A percentile compares a stretch with the other conserved stretches of the same genome.
These are phyloP conservation scores for Leccinum pellstonianum DNA, from an alignment of 768 basidiomycete species.

Conservation along the genomic window DNA sequence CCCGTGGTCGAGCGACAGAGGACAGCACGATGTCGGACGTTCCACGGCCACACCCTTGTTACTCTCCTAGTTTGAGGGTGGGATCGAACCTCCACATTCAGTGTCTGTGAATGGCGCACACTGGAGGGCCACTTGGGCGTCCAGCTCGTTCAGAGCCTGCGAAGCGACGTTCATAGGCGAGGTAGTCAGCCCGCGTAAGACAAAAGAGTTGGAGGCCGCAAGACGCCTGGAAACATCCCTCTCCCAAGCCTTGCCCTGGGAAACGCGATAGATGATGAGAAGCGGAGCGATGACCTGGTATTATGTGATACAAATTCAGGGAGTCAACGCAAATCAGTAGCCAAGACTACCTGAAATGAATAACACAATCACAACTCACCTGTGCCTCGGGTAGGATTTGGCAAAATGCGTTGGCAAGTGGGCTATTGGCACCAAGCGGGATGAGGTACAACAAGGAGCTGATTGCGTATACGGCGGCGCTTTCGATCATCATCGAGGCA, in stretches of 20 bases:
- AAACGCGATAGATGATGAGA: slow-evolving; percentile 47
- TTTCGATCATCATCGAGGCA: slow-evolving; percentile 37
- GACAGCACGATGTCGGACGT: not conserved
- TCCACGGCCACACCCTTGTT: not conserved
- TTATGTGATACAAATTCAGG: not conserved
- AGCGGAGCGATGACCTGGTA: slow-evolving; percentile 47
- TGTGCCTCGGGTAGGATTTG: slow-evolving; percentile 32
- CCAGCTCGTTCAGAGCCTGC: slow-evolving; percentile 1
- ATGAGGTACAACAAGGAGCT: slow-evolving; percentile 34
- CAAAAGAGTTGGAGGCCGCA: slow-evolving; percentile 1
- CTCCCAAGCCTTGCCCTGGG: slow-evolving; percentile 45
- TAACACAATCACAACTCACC: slow-evolving; percentile 9
- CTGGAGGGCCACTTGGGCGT: slow-evolving; percentile 18
- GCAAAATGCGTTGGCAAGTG: slow-evolving; percentile 28
- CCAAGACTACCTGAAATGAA: not conserved
- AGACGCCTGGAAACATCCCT: slow-evolving; percentile 15
- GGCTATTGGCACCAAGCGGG: slow-evolving; percentile 22
- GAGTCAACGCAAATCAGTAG: not conserved
- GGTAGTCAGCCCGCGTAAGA: slow-evolving; percentile 11
- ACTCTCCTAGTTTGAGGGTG: not conserved
- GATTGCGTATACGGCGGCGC: slow-evolving; percentile 33
- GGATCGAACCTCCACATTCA: slow-evolving; percentile 2
- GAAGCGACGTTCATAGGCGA: not conserved
- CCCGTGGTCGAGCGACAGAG: not conserved
- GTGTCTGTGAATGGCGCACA: not conserved